Evolutionary conservation across 129 eudicot species (phyloP), one percentile per base, ranked within the genome.

Genomic region (Erigeron canadensis): DNA sequence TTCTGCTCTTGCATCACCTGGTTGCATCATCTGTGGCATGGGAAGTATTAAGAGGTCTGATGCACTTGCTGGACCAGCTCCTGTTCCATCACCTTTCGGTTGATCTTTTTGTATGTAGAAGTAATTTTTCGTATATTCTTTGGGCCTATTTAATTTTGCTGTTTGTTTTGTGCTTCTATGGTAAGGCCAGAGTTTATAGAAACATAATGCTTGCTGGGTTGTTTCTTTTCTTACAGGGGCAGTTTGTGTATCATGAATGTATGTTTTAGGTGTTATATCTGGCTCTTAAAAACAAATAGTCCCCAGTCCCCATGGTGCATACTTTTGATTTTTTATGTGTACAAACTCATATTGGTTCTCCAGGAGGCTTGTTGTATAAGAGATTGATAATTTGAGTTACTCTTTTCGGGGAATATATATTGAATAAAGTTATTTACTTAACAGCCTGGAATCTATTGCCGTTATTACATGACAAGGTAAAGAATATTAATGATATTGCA

Each of bases 11-110:
- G 86, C 97, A 7, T 65, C 97, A 21, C 97, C 97, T 2, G 99
- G 99, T 28, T 94, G 99, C 80, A 94, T 94, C 60, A 90, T 94
- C 17, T 94, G 99, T 77, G 99, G 99, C 56, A 94, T 94, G 99
- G 99, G 99, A 73, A 87, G 97, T 86, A 90, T 94, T 42, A 94
- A 90, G 73, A 82, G 99, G 78, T 94, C 99, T 6, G 99, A 94
- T 77, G 87, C 97, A 18, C 86, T 94, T 61, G 85, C 84, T 5
- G 99, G 89, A 63, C 96, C 97, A 17, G 92, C 83, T 70, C 96
- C 95, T 78, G 92, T 86, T 79, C 97, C 96, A 63, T 79, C 99
- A 2, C 99, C 99, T 41, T 94, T 94, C 69, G 96, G 97, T 70
- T 94, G 91, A 93, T 28, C 58, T 34, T n/a, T 75, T 56, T 67